phyloP scores from a whole-genome alignment of 148 eudicot species.

The Camellia japonica region DNA sequence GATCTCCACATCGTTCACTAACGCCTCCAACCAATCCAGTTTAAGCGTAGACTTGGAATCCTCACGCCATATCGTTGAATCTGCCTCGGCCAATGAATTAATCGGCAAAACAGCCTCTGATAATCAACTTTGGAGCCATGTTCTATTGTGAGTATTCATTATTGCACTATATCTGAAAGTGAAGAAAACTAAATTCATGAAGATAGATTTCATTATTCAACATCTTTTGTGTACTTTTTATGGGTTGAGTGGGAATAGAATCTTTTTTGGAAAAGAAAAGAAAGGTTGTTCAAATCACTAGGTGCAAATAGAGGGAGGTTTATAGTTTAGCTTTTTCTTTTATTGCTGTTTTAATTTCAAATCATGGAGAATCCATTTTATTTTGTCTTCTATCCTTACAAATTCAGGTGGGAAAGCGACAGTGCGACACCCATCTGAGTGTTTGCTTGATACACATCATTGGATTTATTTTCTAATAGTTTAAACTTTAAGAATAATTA shows the following conservation, averaged over 20 bases:
- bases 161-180: not conserved
- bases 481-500: too few species aligned
- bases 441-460: too few species aligned
- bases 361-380: not conserved
- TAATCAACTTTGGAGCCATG: slow-evolving; percentile 30
- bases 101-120: slow-evolving; percentile 25
- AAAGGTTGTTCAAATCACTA: not conserved
- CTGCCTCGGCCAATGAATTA: slow-evolving; percentile 16
- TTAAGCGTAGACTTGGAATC: slow-evolving; percentile 17
- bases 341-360: not conserved
- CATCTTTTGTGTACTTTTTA: not conserved
- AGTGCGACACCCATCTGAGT: not conserved
- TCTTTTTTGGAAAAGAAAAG: not conserved
- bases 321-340: not conserved
- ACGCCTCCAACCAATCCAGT: slow-evolving; percentile 25
- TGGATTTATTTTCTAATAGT: too few species aligned
- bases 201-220: not conserved
- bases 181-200: too few species aligned
- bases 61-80: slow-evolving; percentile 16
- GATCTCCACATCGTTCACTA: slow-evolving; percentile 22
- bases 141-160: slow-evolving; percentile 24
- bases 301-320: not conserved
- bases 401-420: not conserved
- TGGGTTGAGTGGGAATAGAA: not conserved
- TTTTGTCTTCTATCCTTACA: not conserved